phyloP scores from a whole-genome alignment of 148 eudicot species.

The Amaranthus palmeri region DNA sequence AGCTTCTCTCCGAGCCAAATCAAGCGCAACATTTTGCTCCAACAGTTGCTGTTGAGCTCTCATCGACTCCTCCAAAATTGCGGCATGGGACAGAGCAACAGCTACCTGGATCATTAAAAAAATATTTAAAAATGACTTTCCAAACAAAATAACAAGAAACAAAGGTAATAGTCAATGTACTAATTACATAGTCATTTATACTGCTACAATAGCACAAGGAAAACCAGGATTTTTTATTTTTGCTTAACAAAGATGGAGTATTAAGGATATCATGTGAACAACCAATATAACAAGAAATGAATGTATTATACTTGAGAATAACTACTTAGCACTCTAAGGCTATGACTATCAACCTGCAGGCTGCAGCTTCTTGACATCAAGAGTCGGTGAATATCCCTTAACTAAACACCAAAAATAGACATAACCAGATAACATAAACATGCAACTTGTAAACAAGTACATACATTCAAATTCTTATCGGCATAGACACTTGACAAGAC shows the following conservation, averaged over 20 bases:
- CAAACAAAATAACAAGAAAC: background rate
- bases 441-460: background rate
- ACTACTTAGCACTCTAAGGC: background rate
- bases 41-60: conserved; percentile 87
- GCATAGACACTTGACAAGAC: background rate
- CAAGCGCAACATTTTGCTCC: conserved; percentile 92
- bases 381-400: too few relatives aligned
- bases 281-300: background rate
- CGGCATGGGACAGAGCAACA: conserved; percentile 99
- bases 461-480: background rate
- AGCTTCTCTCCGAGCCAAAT: conserved; percentile 89
- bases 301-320: background rate
- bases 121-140: background rate
- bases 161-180: background rate
- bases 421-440: background rate
- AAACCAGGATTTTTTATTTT: too few relatives aligned
- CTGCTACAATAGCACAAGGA: too few relatives aligned
- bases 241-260: background rate
- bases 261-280: background rate
- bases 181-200: background rate
- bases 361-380: background rate
- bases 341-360: background rate
- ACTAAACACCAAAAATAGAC: background rate
- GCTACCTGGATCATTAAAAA: conserved; percentile 54
- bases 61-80: conserved; percentile 93